These are phyloP conservation scores for Amanita muscaria DNA, from an alignment of 768 basidiomycete genomes.

Conservation along the genomic window DNA sequence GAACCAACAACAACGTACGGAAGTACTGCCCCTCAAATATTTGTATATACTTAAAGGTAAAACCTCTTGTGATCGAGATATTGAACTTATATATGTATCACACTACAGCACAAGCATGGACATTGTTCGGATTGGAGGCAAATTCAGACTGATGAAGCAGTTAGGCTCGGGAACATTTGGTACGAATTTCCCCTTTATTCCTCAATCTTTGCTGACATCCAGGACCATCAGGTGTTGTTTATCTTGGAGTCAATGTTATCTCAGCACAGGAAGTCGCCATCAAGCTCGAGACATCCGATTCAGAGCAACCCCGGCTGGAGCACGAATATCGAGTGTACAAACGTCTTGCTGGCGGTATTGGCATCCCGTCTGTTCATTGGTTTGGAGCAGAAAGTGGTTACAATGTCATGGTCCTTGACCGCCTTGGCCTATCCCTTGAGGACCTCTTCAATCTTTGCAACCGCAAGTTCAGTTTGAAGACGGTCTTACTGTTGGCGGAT, in stretches of 20 bases:
- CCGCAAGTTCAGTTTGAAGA: slow-evolving; percentile 96
- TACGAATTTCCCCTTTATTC: no score
- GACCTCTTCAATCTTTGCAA: slow-evolving; percentile 94
- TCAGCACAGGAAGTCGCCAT: slow-evolving; percentile 99
- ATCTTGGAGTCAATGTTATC: slow-evolving; percentile 99
- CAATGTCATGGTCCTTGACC: slow-evolving; percentile 98
- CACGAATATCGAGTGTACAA: slow-evolving; percentile 95
- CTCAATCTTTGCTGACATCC: slow-evolving; percentile 4
- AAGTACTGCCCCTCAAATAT: no score
- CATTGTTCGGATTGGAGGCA: no score
- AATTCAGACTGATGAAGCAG: no score
- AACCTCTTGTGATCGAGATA: no score
- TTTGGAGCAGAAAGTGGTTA: slow-evolving; percentile 96
- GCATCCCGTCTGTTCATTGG: slow-evolving; percentile 97
- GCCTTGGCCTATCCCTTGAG: slow-evolving; percentile 86
- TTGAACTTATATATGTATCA: no score
- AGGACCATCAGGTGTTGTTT: slow-evolving; percentile 90
- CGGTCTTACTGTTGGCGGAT: slow-evolving; percentile 91
- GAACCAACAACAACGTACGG: no score
- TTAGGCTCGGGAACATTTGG: no score
- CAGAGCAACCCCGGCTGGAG: slow-evolving; percentile 99
- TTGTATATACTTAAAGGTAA: no score
- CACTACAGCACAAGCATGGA: no score
- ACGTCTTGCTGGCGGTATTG: slow-evolving; percentile 98
- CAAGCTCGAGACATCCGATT: slow-evolving; percentile 99